Evolutionary conservation across 139 green algal species (phyloP).

Genomic region (Haematococcus sp.): DNA sequence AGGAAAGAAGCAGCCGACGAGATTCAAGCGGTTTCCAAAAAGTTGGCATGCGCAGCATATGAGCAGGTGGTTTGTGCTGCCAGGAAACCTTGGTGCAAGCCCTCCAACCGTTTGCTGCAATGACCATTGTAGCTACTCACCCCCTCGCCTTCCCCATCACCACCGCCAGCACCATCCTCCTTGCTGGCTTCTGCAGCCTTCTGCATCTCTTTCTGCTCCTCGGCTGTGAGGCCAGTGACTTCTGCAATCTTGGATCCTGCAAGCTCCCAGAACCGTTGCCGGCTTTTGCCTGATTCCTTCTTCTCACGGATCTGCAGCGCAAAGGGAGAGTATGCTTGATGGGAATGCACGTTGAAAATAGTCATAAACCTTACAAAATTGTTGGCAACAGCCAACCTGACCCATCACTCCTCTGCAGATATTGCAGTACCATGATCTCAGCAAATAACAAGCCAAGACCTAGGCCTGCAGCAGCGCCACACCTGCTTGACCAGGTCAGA

Average conservation of each 20-base stretch:
- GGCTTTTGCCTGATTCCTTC: conserved; percentile 85
- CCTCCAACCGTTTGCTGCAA: no score
- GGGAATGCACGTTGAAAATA: not conserved
- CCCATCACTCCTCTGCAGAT: no score
- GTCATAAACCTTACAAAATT: not conserved
- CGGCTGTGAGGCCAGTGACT: conserved; percentile 87
- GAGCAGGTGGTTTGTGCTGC: no score
- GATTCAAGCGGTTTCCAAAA: not conserved
- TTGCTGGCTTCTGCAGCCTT: conserved; percentile 45
- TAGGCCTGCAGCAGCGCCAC: no score
- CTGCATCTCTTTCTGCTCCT: conserved; percentile 69
- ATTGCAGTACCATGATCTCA: no score
- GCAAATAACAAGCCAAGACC: no score
- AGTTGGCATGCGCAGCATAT: no score
- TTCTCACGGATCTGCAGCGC: conserved; percentile 72
- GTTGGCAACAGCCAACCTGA: not conserved
- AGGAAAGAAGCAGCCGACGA: not conserved
- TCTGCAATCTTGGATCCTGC: conserved; percentile 88
- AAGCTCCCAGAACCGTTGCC: conserved; percentile 95
- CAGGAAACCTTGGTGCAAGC: no score
- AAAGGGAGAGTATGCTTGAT: not conserved
- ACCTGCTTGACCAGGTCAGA: conserved; percentile 52
- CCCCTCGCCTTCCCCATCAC: conserved; percentile 39
- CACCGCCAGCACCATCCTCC: conserved; percentile 39
- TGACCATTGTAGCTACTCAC: no score